Conservation (phyloP, 768 basidiomycete genomes). For the Epithele typhae region DNA sequence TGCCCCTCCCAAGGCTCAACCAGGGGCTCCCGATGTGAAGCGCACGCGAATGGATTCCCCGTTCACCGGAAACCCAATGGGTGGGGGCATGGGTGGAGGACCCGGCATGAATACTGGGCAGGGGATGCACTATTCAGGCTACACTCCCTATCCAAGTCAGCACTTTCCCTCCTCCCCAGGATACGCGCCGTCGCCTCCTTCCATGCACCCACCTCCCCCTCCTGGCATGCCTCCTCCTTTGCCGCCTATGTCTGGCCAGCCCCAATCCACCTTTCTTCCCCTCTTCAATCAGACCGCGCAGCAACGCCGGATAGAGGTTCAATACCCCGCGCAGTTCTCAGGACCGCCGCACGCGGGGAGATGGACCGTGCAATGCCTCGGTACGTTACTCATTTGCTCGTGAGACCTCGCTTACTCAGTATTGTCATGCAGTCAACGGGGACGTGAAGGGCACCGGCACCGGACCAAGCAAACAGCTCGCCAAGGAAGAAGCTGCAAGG, state of each 20-base stretch:
- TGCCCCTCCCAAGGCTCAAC: slow-evolving; percentile 10
- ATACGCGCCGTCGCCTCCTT: slow-evolving; percentile 28
- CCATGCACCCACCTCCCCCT: slow-evolving; percentile 30
- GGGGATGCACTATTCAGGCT: too few species aligned
- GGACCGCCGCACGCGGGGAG: slow-evolving; percentile 67
- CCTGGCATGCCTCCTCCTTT: slow-evolving; percentile 28
- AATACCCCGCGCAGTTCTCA: slow-evolving; percentile 54
- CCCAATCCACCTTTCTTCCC: slow-evolving; percentile 59
- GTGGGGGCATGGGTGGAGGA: too few species aligned
- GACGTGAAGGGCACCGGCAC: slow-evolving; percentile 60
- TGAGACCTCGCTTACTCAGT: too few species aligned
- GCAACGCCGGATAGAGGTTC: slow-evolving; percentile 58
- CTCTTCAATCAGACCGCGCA: slow-evolving; percentile 71
- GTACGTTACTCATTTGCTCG: slow-evolving; percentile 35
- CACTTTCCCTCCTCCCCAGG: slow-evolving; percentile 1
- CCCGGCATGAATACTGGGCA: too few species aligned
- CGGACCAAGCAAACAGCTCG: slow-evolving; percentile 69
- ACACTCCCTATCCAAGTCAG: not conserved
- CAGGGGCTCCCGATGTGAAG: slow-evolving; percentile 13
- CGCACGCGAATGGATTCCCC: slow-evolving; percentile 27
- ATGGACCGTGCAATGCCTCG: slow-evolving; percentile 66
- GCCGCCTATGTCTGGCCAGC: slow-evolving; percentile 57
- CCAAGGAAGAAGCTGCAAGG: slow-evolving; percentile 74
- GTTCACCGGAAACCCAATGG: not conserved
- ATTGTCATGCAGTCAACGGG: slow-evolving; percentile 51